Conservation (phyloP, 2,329 filamentous ascomycete genomes). For the Colletotrichum paranaense region DNA sequence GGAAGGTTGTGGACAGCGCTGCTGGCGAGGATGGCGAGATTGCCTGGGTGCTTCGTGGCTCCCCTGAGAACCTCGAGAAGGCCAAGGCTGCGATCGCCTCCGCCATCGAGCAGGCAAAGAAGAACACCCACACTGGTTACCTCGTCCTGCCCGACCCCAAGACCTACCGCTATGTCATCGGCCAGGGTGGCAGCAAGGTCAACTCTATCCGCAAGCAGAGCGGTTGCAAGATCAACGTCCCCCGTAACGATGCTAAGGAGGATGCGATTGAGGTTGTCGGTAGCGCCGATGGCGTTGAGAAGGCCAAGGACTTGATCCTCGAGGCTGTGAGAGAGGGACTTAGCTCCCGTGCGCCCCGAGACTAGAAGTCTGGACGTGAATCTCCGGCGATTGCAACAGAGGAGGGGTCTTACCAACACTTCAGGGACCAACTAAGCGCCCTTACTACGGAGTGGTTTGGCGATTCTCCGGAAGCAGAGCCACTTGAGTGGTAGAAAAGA, state of each 20-base stretch:
- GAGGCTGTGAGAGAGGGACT: conserved; percentile 78
- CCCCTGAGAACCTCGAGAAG: conserved; percentile 81
- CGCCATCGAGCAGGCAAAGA: conserved; percentile 77
- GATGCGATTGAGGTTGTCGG: conserved; percentile 95
- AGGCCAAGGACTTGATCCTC: conserved; percentile 89
- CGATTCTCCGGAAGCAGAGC: not conserved
- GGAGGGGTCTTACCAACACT: not conserved
- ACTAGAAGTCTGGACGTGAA: conserved; percentile 21
- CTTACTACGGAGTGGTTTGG: conserved; percentile 14
- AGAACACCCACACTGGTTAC: conserved; percentile 82
- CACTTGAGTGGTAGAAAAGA: conserved; percentile 13
- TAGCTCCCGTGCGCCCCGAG: conserved; percentile 37
- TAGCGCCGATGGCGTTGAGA: conserved; percentile 81
- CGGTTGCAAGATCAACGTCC: conserved; percentile 93
- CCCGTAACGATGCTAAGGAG: conserved; percentile 77
- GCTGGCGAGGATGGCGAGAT: conserved; percentile 77
- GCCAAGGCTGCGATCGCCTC: conserved; percentile 80
- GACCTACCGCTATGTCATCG: conserved; percentile 91
- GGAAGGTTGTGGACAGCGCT: conserved; percentile 78
- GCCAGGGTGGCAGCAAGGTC: conserved; percentile 88
- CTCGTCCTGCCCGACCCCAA: conserved; percentile 89
- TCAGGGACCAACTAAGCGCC: conserved; percentile 9
- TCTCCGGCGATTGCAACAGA: not conserved
- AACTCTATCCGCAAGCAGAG: conserved; percentile 93
- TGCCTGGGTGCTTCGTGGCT: conserved; percentile 89